A percentile compares a stretch with the other conserved stretches of the same genome.
phyloP scores from a whole-genome alignment of 148 eudicot species.

The Rhododendron henanense region DNA sequence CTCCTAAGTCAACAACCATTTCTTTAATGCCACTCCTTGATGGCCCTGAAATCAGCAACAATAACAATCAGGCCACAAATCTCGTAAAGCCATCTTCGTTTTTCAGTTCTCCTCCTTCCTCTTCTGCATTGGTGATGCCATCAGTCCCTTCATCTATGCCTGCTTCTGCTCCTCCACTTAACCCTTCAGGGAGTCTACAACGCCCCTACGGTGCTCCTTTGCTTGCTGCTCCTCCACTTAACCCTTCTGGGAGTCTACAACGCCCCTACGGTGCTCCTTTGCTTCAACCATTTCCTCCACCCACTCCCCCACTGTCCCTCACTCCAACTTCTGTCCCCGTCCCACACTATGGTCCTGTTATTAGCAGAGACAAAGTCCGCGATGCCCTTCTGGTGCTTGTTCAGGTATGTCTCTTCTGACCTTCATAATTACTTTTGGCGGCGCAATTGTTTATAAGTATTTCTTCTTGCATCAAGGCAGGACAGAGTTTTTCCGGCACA shows the following conservation, averaged over 20 bases:
- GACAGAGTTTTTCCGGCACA: not conserved
- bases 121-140: slow-evolving; percentile 34
- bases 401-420: slow-evolving; percentile 39
- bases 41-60: slow-evolving; percentile 34
- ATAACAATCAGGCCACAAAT: slow-evolving; percentile 35
- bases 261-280: slow-evolving; percentile 69
- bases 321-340: slow-evolving; percentile 47
- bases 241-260: slow-evolving; percentile 53
- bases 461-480: not conserved
- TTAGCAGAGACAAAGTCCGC: slow-evolving; percentile 69
- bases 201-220: slow-evolving; percentile 67
- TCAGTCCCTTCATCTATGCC: slow-evolving; percentile 41
- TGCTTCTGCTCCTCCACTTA: slow-evolving; percentile 60
- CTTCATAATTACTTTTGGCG: not conserved
- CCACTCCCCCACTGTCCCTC: slow-evolving; percentile 74
- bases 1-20: slow-evolving; percentile 42
- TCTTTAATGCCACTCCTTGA: slow-evolving; percentile 43
- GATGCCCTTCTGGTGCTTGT: slow-evolving; percentile 55
- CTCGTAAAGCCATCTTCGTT: slow-evolving; percentile 75
- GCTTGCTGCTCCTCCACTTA: slow-evolving; percentile 66
- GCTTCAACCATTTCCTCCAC: slow-evolving; percentile 98
- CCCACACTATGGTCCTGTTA: slow-evolving; percentile 42
- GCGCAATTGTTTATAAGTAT: not conserved
- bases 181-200: slow-evolving; percentile 53
- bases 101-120: slow-evolving; percentile 49